Percentiles rank a stretch among this genome's conserved stretches.
Conservation (phyloP, 768 basidiomycete genomes). For the Candolleomyces aberdarensis region DNA sequence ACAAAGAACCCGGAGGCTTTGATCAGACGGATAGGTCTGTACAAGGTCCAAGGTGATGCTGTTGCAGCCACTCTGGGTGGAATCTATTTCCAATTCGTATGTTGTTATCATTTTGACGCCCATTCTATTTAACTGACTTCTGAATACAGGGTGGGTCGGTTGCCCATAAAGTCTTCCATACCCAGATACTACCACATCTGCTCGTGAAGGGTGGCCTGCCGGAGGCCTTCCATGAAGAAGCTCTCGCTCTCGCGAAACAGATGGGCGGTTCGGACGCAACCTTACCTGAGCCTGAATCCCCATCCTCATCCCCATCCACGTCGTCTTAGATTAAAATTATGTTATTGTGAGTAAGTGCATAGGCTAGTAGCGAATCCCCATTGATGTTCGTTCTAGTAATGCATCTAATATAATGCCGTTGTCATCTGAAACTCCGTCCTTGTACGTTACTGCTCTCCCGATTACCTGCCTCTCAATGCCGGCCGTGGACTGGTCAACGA, state of each 20-base stretch:
- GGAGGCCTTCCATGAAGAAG: slow-evolving; percentile 47
- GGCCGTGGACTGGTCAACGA: too few relatives aligned
- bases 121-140: slow-evolving; percentile 4
- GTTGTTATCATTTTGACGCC: slow-evolving; percentile 19
- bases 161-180: slow-evolving; percentile 50
- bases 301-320: background rate
- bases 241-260: slow-evolving; percentile 35
- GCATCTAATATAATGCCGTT: background rate
- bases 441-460: too few relatives aligned
- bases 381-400: background rate
- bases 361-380: background rate
- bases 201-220: slow-evolving; percentile 41
- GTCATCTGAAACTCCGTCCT: too few relatives aligned
- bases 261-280: slow-evolving; percentile 45
- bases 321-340: background rate
- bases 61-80: slow-evolving; percentile 77
- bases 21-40: slow-evolving; percentile 59
- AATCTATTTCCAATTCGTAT: slow-evolving; percentile 76
- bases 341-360: background rate
- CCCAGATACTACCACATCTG: slow-evolving; percentile 43
- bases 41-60: slow-evolving; percentile 75
- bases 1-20: slow-evolving; percentile 30
- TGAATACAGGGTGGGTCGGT: slow-evolving; percentile 40
- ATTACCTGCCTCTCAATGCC: too few relatives aligned
- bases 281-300: background rate